Conservation (phyloP, 805 yeast genomes). For the Henningerozyma blattae region DNA sequence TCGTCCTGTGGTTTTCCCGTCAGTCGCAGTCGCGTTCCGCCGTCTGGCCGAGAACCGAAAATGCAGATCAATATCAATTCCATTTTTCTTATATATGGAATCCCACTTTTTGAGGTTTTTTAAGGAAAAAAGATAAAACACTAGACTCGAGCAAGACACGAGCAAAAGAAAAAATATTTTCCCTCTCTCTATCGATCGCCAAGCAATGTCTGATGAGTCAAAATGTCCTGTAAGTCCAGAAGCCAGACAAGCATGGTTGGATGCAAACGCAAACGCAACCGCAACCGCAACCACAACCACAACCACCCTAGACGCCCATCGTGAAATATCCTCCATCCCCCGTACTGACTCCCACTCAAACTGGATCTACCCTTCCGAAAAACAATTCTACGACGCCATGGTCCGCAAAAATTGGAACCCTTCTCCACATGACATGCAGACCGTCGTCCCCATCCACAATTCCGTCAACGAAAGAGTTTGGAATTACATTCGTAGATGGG, state of each 20-base stretch:
- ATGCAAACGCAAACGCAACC: conserved; percentile 16
- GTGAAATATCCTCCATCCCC: conserved; percentile 77
- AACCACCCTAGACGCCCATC: conserved; percentile 36
- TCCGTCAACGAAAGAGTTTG: conserved; percentile 90
- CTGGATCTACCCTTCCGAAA: conserved; percentile 95
- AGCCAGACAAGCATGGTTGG: conserved; percentile 49
- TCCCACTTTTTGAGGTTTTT: no score
- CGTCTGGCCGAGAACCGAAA: no score
- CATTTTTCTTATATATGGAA: no score
- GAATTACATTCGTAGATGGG: conserved; percentile 80
- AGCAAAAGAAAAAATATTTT: no score
- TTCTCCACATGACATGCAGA: conserved; percentile 66
- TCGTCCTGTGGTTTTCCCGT: no score
- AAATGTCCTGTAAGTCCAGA: conserved; percentile 61
- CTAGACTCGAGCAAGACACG: no score
- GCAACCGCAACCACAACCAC: conserved; percentile 5
- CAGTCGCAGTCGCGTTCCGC: no score
- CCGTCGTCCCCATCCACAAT: conserved; percentile 90
- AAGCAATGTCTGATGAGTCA: conserved; percentile 20
- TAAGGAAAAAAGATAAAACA: no score
- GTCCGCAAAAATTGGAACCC: conserved; percentile 83
- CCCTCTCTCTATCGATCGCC: no score
- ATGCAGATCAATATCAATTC: no score
- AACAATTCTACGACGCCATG: conserved; percentile 93
- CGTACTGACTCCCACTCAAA: conserved; percentile 53